phyloP scores from a whole-genome alignment of 2,329 filamentous ascomycete species.

The Paraphaeosphaeria minitans region DNA sequence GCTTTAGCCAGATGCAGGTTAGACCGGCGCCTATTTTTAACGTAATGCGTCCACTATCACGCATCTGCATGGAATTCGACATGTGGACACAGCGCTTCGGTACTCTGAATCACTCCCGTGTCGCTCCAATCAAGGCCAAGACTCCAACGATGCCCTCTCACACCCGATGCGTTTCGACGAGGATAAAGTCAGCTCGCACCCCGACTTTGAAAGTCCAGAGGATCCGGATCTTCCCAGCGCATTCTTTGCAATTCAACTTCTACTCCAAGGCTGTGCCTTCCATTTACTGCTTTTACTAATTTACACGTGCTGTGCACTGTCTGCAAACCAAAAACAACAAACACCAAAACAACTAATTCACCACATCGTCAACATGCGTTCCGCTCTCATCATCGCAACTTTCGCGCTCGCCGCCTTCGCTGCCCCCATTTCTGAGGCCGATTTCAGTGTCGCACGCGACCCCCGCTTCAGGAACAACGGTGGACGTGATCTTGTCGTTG shows the following conservation, averaged over 20 bases:
- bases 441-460: too few species aligned
- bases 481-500: too few species aligned
- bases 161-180: background rate
- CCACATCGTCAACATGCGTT: too few species aligned
- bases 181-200: background rate
- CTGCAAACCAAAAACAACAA: slow-evolving; percentile 3
- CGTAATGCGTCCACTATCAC: background rate
- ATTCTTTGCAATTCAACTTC: slow-evolving; percentile 4
- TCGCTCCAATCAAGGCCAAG: background rate
- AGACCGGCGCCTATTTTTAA: slow-evolving; percentile 1
- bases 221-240: slow-evolving; percentile 8
- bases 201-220: background rate
- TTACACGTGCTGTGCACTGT: slow-evolving; percentile 6
- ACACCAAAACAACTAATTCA: background rate
- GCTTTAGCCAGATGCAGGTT: background rate
- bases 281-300: background rate
- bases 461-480: too few species aligned
- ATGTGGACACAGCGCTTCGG: background rate
- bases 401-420: too few species aligned
- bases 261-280: slow-evolving; percentile 6
- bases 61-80: background rate
- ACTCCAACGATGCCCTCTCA: background rate
- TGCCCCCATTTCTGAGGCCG: too few species aligned
- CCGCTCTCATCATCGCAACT: too few species aligned
- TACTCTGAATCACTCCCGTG: background rate